Evolutionary conservation across 768 basidiomycete genomes (phyloP).

Genomic region (Rhizopogon sp.): DNA sequence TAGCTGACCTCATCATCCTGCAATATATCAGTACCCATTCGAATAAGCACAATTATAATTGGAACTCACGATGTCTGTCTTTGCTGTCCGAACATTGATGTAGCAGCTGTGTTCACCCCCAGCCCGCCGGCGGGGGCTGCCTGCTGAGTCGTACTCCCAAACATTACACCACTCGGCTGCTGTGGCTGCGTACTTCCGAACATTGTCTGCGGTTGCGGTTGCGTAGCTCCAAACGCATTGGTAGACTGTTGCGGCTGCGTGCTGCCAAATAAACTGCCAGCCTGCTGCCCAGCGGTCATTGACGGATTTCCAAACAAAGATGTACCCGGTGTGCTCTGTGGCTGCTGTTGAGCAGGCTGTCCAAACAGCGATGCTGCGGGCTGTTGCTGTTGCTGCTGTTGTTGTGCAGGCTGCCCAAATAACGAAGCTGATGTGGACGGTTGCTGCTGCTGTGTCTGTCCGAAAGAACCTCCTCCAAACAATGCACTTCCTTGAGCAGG

Average conservation of each 20-base stretch:
- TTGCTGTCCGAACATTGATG: constrained; percentile 23
- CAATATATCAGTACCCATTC: not conserved
- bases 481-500: constrained; percentile 16
- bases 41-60: not conserved
- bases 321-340: constrained; percentile 11
- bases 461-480: constrained; percentile 12
- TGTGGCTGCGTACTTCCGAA: constrained; percentile 15
- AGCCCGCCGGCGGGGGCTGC: constrained; percentile 2
- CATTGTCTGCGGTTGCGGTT: constrained; percentile 11
- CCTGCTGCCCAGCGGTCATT: constrained; percentile 21
- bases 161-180: constrained; percentile 15
- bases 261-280: constrained; percentile 34
- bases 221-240: constrained; percentile 18
- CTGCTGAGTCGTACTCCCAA: constrained; percentile 17
- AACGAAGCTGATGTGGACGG: constrained; percentile 17
- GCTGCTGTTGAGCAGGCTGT: constrained; percentile 23
- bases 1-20: constrained; percentile 24
- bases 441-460: constrained; percentile 18
- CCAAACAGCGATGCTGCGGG: constrained; percentile 32
- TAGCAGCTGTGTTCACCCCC: not conserved
- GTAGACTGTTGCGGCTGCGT: constrained; percentile 21
- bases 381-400: constrained; percentile 29
- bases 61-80: constrained; percentile 27
- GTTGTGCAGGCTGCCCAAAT: constrained; percentile 22
- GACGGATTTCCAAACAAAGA: not conserved